Conservation (phyloP, 768 basidiomycete genomes). For the Phylloporus scabripes region DNA sequence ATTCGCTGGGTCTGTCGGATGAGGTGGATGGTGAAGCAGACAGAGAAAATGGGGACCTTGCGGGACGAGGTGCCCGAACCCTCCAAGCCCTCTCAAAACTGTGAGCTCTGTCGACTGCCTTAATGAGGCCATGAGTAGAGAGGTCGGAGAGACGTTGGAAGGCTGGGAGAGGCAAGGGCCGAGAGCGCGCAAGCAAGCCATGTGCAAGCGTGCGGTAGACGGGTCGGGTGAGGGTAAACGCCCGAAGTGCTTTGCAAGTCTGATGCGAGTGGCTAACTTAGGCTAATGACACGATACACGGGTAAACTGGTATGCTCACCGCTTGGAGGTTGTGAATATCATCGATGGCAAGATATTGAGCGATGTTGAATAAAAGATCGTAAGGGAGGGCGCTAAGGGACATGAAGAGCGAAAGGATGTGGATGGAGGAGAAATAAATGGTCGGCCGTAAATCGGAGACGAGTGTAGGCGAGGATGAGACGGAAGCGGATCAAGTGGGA, state of each 20-base stretch:
- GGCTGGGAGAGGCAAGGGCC: constrained; percentile 62
- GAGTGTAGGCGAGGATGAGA: neutral
- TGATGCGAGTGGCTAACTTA: constrained; percentile 20
- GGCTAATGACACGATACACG: neutral
- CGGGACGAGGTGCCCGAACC: constrained; percentile 50
- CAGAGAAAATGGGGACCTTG: constrained; percentile 27
- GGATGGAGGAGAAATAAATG: neutral
- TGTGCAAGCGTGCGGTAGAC: constrained; percentile 64
- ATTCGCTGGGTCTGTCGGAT: constrained; percentile 27
- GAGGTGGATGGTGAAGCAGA: constrained; percentile 25
- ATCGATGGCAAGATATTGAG: constrained; percentile 51
- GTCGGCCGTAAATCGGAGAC: constrained; percentile 5
- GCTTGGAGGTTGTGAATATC: constrained; percentile 59
- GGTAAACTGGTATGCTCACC: constrained; percentile 37
- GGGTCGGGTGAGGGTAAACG: constrained; percentile 58
- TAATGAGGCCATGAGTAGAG: constrained; percentile 54
- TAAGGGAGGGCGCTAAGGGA: constrained; percentile 51
- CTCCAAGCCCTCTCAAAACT: constrained; percentile 61
- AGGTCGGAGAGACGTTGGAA: constrained; percentile 67
- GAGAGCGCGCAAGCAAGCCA: constrained; percentile 57
- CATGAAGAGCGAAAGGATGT: constrained; percentile 11
- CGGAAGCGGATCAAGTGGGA: constrained; percentile 11
- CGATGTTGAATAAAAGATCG: constrained; percentile 66
- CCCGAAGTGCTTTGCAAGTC: constrained; percentile 59
- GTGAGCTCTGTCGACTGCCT: constrained; percentile 57